Evolutionary conservation across 768 basidiomycete genomes (phyloP), one percentile per base, ranked within the genome.

Genomic region (Clavulina sp.): DNA sequence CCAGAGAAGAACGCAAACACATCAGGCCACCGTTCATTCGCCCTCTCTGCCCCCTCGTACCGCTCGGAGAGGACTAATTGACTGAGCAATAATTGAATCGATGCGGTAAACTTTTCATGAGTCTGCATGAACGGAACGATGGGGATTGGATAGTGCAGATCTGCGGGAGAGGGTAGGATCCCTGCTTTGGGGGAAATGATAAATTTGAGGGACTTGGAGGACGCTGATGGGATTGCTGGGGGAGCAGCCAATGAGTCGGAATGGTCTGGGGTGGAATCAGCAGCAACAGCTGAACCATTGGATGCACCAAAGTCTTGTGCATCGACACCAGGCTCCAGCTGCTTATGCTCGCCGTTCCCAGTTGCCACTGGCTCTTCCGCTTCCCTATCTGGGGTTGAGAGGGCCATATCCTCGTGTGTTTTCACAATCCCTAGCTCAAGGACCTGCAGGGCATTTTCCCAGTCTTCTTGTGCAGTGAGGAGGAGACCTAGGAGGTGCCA

Each of bases 401-500:
- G 2, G 24, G 23, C 13, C 16, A 13, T 34, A 23, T 49, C 66
- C 9, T 64, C 63, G n/a, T 68, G 64, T 57, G 78, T 77, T 4
- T 72, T 71, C 24, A 82, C 74, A 1, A 81, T 73, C 24, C 84
- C 92, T n/a, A 78, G 70, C 50, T 89, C 84, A 34, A 92, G 64
- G 3, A 91, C 78, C 54, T 78, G 77, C 30, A 68, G 68, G 0
- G 92, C 88, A 7, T 80, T 83, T 31, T 65, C 65, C 84, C 86
- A 87, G 57, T 88, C 79, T 56, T 82, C 85, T 28, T 71, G 68
- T 5, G 83, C 80, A 0, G 79, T 78, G n/a, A 92, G 70, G 7
- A 93, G 64, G 3, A 96, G 67, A 0, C 84, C 88, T 0, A 96
- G 71, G 16, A 96, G 73, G 64, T 96, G 93, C 92, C 91, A 96